Evolutionary conservation across 345 rosid genomes (phyloP).

Genomic region (Aegle marmelos): DNA sequence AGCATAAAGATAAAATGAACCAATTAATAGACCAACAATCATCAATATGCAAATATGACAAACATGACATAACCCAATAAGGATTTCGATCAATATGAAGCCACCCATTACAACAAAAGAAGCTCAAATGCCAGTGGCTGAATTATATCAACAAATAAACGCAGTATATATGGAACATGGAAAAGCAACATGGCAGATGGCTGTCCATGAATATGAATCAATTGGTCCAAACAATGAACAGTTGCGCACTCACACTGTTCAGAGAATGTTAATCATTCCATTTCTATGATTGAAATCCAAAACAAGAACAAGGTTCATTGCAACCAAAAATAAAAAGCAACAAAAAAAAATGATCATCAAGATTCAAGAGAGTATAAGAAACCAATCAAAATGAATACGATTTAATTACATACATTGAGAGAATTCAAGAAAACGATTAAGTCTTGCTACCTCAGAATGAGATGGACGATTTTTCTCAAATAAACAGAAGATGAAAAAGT

Average conservation of each 20-base stretch:
- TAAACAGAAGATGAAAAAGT: no score
- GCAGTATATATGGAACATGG: not conserved
- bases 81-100: not conserved
- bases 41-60: not conserved
- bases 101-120: not conserved
- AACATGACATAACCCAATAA: not conserved
- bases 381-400: not conserved
- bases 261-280: not conserved
- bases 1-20: not conserved
- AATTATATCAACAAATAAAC: not conserved
- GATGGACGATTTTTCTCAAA: not conserved
- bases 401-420: not conserved
- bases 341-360: not conserved
- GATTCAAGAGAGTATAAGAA: not conserved
- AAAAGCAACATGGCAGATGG: not conserved
- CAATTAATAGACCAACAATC: not conserved
- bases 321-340: not conserved
- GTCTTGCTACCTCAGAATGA: not conserved
- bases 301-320: not conserved
- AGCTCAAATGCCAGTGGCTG: not conserved
- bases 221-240: not conserved
- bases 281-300: not conserved
- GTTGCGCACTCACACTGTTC: not conserved
- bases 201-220: not conserved
- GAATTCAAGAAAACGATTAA: conserved; percentile 1